Evolutionary conservation across 164 flowering plant species (phyloP).

Genomic region (Stephania yunnanensis): DNA sequence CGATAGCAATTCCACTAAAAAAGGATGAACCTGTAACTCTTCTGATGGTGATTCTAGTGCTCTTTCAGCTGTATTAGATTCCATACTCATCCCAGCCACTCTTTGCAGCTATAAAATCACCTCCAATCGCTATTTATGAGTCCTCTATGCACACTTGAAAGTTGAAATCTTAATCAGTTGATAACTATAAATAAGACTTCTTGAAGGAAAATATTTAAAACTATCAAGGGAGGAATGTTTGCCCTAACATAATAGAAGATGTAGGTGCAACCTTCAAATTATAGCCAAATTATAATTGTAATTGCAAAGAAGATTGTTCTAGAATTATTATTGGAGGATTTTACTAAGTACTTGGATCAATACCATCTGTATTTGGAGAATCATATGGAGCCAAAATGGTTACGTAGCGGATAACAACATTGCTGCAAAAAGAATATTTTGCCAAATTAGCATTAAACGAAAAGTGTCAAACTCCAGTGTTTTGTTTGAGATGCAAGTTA

Average conservation of each 20-base stretch:
- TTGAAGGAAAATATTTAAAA: background rate
- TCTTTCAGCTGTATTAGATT: slow-evolving; percentile 61
- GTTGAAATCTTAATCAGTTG: slow-evolving; percentile 67
- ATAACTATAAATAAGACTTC: background rate
- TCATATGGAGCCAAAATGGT: slow-evolving; percentile 84
- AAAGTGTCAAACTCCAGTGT: background rate
- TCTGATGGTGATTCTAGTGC: slow-evolving; percentile 72
- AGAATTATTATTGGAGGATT: background rate
- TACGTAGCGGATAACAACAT: slow-evolving; percentile 73
- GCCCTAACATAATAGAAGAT: background rate
- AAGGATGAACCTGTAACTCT: slow-evolving; percentile 80
- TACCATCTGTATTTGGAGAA: slow-evolving; percentile 95
- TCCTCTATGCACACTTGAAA: slow-evolving; percentile 91
- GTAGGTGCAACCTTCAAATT: background rate
- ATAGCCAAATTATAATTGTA: background rate
- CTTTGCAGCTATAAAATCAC: slow-evolving; percentile 84
- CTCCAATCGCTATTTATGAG: slow-evolving; percentile 76
- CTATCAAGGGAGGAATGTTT: background rate
- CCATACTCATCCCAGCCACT: slow-evolving; percentile 99
- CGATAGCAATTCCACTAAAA: slow-evolving; percentile 89
- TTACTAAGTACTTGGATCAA: slow-evolving; percentile 80
- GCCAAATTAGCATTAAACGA: background rate
- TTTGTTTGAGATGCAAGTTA: no score
- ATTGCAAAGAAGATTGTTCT: background rate
- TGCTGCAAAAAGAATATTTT: slow-evolving; percentile 38